Conservation (phyloP, 768 basidiomycete genomes). For the Paxillus involutus region DNA sequence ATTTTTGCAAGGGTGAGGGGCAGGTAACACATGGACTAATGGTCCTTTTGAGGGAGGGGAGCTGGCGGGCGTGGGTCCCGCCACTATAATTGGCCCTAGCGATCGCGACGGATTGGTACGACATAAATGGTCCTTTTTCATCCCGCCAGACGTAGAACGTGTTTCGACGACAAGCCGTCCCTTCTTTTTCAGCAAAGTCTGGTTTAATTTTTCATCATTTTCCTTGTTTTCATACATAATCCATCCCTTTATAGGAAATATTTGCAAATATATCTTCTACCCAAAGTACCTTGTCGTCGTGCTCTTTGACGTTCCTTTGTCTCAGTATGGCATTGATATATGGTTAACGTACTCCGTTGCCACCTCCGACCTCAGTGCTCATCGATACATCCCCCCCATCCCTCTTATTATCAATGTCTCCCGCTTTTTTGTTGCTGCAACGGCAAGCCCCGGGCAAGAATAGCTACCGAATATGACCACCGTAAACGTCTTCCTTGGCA, state of each 20-base stretch:
- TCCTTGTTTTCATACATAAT: conserved; percentile 9
- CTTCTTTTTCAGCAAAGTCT: conserved; percentile 28
- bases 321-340: conserved; percentile 4
- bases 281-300: neutral
- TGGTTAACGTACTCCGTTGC: neutral
- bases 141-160: conserved; percentile 77
- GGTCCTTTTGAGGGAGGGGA: conserved; percentile 42
- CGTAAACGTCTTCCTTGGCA: conserved; percentile 20
- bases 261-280: neutral
- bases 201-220: conserved; percentile 20
- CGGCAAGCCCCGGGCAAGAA: neutral
- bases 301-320: neutral
- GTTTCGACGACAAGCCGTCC: conserved; percentile 60
- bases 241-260: conserved; percentile 1
- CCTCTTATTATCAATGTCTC: neutral
- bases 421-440: neutral
- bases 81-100: conserved; percentile 51
- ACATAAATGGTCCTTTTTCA: conserved; percentile 50
- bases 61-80: conserved; percentile 41
- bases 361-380: no score
- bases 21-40: conserved; percentile 24
- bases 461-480: conserved; percentile 5
- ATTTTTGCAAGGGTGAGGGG: conserved; percentile 23
- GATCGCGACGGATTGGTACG: conserved; percentile 50
- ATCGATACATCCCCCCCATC: no score